Conservation (phyloP, 345 rosid genomes). For the Hibiscus tridactylites region DNA sequence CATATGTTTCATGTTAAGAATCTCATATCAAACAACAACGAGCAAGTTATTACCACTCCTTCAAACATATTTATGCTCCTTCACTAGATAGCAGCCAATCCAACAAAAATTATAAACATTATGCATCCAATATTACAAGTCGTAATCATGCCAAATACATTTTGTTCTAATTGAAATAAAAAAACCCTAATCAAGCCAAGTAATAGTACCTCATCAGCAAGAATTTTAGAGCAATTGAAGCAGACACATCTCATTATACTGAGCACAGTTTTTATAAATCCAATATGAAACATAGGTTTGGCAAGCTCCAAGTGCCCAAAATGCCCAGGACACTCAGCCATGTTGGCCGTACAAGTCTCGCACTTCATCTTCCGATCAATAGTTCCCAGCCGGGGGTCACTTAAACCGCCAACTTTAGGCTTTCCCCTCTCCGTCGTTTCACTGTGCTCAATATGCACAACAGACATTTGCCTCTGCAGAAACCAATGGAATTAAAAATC, state of each 20-base stretch:
- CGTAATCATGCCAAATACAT: neutral
- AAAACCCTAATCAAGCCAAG: neutral
- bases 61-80: neutral
- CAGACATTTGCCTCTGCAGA: constrained; percentile 94
- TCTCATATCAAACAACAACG: neutral
- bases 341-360: constrained; percentile 84
- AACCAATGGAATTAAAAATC: neutral
- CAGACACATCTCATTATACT: constrained; percentile 89
- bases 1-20: neutral
- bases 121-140: neutral
- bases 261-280: constrained; percentile 85
- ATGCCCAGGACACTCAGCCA: constrained; percentile 98
- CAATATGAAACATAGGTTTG: constrained; percentile 93
- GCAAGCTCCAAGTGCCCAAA: constrained; percentile 98
- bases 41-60: neutral
- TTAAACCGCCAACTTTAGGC: constrained; percentile 75
- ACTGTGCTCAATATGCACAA: constrained; percentile 73
- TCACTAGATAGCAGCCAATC: neutral
- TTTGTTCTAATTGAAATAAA: neutral
- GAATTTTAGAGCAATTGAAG: constrained; percentile 90
- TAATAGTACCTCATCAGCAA: constrained; percentile 74
- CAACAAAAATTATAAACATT: neutral
- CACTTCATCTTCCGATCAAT: constrained; percentile 91
- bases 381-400: constrained; percentile 84
- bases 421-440: constrained; percentile 94